Base-by-base conservation (phyloP, 139 green algal genomes). In the Volvox reticuliferus region DNA sequence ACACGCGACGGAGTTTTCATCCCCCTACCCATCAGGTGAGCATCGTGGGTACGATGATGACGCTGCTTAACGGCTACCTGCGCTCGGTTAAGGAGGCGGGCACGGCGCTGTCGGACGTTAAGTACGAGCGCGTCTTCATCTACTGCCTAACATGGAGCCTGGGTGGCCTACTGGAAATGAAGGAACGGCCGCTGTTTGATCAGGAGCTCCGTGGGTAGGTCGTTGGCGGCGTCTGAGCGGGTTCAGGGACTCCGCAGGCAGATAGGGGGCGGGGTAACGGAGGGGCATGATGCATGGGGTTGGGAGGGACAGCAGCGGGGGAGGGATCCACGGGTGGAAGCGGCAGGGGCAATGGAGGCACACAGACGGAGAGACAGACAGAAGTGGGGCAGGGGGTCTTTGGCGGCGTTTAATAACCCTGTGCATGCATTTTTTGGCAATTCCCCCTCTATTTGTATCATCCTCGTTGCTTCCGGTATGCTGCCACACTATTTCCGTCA, bases 71-170 rank as follows among this genome's bases (percentile, higher is more conserved):
- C 68, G 95, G 96, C 77, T 95, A 94, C 71, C 91, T 99, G 81
- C 87, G 93, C 73, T 79, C 75, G 0, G 79, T 91, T 14, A 92
- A 90, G 83, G 92, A 94, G 44, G 67, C 37, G 14, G 82, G 82
- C 63, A 88, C 94, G 28, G 14, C 63, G 50, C 79, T 97, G 19
- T 86, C 78, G 88, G 93, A 95, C 5, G 87, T 86, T 22, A 93
- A 96, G 89, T 96, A 96, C 77, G 97, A 99, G 95, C 95, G 96
- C 63, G 71, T 98, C 16, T 99, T 99, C 93, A 89, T 99, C 32
- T 99, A 97, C 95, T 97, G 94, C 86, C 19, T 96, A 35, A 93
- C 95, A 20, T 99, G 98, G 98, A 93, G 93, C 28, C 73, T 99
- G 76, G 98, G 98, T 28, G 97, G 96, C 14, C 90, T 99, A 90